Evolutionary conservation across 768 basidiomycete genomes (phyloP), one percentile per base, ranked within the genome.

Genomic region (Boletus pseudo-olivaceus): DNA sequence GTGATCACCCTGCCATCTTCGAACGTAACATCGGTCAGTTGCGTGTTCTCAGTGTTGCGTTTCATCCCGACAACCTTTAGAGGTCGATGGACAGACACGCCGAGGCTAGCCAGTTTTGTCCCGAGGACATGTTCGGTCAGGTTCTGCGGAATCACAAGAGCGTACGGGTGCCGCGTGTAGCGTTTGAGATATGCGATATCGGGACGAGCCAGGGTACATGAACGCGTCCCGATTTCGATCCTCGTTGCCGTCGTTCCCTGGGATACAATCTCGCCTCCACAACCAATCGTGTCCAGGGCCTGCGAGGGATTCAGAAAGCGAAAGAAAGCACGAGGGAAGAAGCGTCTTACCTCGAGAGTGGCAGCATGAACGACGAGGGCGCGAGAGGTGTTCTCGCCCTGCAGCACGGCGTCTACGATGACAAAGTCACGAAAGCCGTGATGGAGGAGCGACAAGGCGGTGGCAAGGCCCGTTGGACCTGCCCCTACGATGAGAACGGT

Each of bases 291-390:
- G 43, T 82, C 76, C 6, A 83, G 65, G 0, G 76, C 74, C 46
- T 47, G 34, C 32, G 20, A 17, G 1, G 2, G 9, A 23, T 23
- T 47, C 9, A 47, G 32, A 33, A 8, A 20, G 10, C n/a, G 9
- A 19, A 4, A 2, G 15, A 11, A 23, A 5, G 15, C 9, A 7
- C 9, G 19, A 10, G 1, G n/a, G n/a, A n/a, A n/a, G 15, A 47
- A 3, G 3, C 4, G 1, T 0, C 20, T 8, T 43, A 79, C 81
- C 72, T 82, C 81, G 19, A 83, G 67, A 3, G 81, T 82, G 32
- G 79, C 77, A n/a, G 81, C 76, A 57, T 83, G 81, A 29, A 82
- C 61, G 1, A 74, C 69, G 7, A 78, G 57, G 0, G 82, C 80
- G 9, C 81, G 76, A 12, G 81, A 79, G 5, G 73, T 68, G 44